These are phyloP conservation scores for Salix koriyanagi DNA, from an alignment of 345 rosid species.

Conservation along the genomic window DNA sequence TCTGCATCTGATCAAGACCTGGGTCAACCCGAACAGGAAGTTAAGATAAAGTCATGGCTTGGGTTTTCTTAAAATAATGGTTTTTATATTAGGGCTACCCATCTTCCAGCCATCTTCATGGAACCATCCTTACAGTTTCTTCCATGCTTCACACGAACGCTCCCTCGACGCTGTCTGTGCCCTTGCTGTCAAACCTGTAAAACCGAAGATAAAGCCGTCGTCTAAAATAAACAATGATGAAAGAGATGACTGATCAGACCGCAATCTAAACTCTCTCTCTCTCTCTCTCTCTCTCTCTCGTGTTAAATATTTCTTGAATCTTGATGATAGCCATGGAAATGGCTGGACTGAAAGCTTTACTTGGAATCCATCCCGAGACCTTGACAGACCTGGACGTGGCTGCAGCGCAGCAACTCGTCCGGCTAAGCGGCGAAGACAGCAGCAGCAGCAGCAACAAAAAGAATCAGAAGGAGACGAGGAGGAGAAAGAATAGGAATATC, in stretches of 20 bases:
- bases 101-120: conserved; percentile 18
- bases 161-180: conserved; percentile 22
- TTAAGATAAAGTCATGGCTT: not conserved
- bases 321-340: conserved; percentile 1
- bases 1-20: not conserved
- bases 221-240: not conserved
- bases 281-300: not conserved
- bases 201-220: not conserved
- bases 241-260: not conserved
- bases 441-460: not conserved
- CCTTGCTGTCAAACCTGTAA: not conserved
- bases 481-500: not conserved
- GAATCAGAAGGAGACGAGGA: not conserved
- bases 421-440: conserved; percentile 40
- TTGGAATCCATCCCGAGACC: not conserved
- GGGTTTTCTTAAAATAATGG: not conserved
- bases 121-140: conserved; percentile 30
- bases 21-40: not conserved
- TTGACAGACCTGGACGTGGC: conserved; percentile 31
- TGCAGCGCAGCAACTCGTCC: conserved; percentile 39
- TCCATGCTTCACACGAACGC: not conserved
- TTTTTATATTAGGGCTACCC: not conserved
- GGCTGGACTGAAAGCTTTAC: conserved; percentile 5
- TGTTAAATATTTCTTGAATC: not conserved
- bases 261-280: not conserved